Evolutionary conservation across 176 grass and related monocot genomes (phyloP).

Genomic region (Oryza longistaminata): DNA sequence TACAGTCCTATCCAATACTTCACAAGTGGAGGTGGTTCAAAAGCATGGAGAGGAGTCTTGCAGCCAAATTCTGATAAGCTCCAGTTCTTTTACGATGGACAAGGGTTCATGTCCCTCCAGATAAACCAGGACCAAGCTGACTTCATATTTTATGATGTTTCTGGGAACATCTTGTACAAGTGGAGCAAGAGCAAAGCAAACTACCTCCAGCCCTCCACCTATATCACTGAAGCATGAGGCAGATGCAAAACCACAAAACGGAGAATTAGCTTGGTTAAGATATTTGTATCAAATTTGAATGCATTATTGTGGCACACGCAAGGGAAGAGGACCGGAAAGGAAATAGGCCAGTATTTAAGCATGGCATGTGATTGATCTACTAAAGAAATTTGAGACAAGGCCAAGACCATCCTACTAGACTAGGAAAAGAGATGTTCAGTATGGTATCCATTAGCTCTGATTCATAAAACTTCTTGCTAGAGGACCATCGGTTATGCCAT

Average conservation of each 20-base stretch:
- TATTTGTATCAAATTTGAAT: conserved; percentile 35
- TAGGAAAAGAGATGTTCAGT: conserved; percentile 19
- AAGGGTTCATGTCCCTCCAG: conserved; percentile 91
- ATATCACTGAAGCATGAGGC: conserved; percentile 33
- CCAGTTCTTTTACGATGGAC: conserved; percentile 81
- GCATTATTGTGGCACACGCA: not conserved
- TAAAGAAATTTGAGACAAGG: conserved; percentile 12
- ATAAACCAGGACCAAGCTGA: conserved; percentile 45
- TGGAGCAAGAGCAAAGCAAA: conserved; percentile 55
- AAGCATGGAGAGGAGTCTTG: conserved; percentile 74
- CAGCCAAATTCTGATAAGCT: conserved; percentile 68
- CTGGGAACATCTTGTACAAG: conserved; percentile 57
- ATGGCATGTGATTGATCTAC: not conserved
- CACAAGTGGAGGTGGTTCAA: conserved; percentile 84
- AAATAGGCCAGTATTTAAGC: conserved; percentile 24
- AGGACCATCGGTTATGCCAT: not conserved
- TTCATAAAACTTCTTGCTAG: not conserved
- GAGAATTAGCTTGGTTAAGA: conserved; percentile 21
- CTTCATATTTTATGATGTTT: conserved; percentile 67
- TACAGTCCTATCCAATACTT: conserved; percentile 79
- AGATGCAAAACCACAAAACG: conserved; percentile 1
- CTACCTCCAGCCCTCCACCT: conserved; percentile 18
- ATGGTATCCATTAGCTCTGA: conserved; percentile 2
- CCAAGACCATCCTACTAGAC: not conserved
- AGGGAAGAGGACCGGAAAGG: not conserved